Percentiles rank a stretch among this genome's conserved stretches.
phyloP scores from a whole-genome alignment of 1,284 basidiomycete genomes.

The Phellinidium pouzarii region DNA sequence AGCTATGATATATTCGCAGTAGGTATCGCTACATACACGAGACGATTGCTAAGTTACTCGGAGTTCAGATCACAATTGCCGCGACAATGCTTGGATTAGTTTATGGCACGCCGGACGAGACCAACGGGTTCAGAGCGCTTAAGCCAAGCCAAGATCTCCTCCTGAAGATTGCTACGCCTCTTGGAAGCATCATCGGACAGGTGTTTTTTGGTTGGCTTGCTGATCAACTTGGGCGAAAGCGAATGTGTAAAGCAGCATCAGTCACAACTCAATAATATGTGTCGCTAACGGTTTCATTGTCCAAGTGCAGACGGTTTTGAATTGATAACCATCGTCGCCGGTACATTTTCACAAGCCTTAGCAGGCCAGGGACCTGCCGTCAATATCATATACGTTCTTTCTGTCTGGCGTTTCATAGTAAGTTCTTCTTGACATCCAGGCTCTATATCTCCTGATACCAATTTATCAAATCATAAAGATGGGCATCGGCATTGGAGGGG shows the following conservation, averaged over 20 bases:
- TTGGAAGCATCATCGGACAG: conserved; percentile 47
- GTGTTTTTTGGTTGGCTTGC: conserved; percentile 68
- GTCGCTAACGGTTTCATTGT: conserved; percentile 20
- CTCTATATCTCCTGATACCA: neutral
- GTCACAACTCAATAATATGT: neutral
- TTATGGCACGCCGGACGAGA: conserved; percentile 30
- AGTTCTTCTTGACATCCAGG: conserved; percentile 29
- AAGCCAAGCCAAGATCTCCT: conserved; percentile 53
- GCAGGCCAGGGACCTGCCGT: conserved; percentile 48
- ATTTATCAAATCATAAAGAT: conserved; percentile 22
- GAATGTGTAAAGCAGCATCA: conserved; percentile 47
- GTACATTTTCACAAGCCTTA: conserved; percentile 42
- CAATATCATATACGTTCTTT: conserved; percentile 50
- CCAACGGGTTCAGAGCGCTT: conserved; percentile 26
- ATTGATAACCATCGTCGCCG: conserved; percentile 49
- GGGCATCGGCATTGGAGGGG: conserved; percentile 49
- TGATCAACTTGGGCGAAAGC: conserved; percentile 64
- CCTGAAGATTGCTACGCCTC: conserved; percentile 55
- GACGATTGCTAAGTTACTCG: neutral
- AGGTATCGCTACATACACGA: neutral
- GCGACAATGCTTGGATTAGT: conserved; percentile 54
- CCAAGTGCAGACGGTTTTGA: conserved; percentile 51
- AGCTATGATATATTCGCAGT: conserved; percentile 41
- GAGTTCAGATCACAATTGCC: conserved; percentile 45
- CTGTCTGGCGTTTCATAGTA: conserved; percentile 39